Evolutionary conservation across 75 land plant genomes (phyloP), one percentile per base, ranked within the genome.

Genomic region (Sequoiadendron giganteum): DNA sequence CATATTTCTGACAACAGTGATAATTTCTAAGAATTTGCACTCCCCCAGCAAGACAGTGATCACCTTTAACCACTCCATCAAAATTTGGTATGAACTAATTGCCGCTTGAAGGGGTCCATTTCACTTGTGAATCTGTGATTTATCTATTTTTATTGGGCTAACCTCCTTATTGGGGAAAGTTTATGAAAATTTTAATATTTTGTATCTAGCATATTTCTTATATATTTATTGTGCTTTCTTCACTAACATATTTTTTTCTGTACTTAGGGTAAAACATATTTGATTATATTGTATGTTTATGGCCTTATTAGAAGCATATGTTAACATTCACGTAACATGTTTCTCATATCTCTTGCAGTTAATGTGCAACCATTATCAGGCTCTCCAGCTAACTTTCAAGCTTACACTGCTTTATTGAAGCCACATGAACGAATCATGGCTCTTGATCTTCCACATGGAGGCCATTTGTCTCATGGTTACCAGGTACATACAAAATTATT

Each of bases 371-470:
- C 94, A 19, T 82, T 92, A 21, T 93, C 94, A 55, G 94, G 94
- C 49, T 92, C 93, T 32, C 94, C 94, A 10, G 86, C 94, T 73
- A 93, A 93, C 85, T 93, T 93, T 84, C 93, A 92, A 81, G 94
- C 90, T 28, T 92, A 92, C 90, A 93, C 94, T 1, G 94, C 94
- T 55, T 84, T 93, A n/a, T 84, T 93, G 81, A 93, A 93, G 86
- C 91, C 94, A 21, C 94, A 93, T 86, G 94, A 93, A 19, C 85
- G 94, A 48, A 93, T 93, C 49, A 92, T 93, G 94, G 94, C 93
- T 48, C 89, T 93, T 68, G 94, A 93, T 92, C 90, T 93, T 65
- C 94, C 94, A 18, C 93, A 92, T 81, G 94, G 94, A 70, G 94
- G 94, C 52, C 94, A 93, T 83, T 68, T 93, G 45, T 92, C 94